These are phyloP conservation scores for Colletotrichum incanum DNA, from an alignment of 2,329 filamentous ascomycete species.

Conservation along the genomic window DNA sequence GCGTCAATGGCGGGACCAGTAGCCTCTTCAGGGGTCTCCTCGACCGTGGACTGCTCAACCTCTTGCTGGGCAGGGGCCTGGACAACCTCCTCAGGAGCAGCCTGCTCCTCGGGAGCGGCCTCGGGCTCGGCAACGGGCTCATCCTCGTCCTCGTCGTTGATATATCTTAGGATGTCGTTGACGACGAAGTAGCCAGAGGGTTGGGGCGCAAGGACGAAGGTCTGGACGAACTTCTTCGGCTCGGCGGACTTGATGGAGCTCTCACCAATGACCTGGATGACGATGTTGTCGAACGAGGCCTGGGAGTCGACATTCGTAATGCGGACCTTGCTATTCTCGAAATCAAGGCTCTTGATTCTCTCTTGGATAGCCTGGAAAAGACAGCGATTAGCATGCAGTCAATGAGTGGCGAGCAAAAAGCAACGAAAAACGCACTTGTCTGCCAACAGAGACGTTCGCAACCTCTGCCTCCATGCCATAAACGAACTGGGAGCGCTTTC, in stretches of 20 bases:
- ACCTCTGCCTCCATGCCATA: constrained; percentile 93
- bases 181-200: constrained; percentile 98
- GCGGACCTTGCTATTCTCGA: constrained; percentile 98
- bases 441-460: constrained; percentile 87
- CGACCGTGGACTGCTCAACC: constrained; percentile 50
- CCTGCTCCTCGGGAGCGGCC: constrained; percentile 54
- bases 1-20: constrained; percentile 57
- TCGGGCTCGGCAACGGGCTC: constrained; percentile 65
- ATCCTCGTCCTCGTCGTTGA: constrained; percentile 87
- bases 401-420: constrained; percentile 22
- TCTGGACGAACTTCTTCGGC: constrained; percentile 97
- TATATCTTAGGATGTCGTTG: constrained; percentile 97
- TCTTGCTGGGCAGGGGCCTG: constrained; percentile 53
- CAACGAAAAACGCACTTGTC: constrained; percentile 75
- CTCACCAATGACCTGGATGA: constrained; percentile 98
- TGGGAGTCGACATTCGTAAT: constrained; percentile 98
- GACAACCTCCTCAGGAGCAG: constrained; percentile 63
- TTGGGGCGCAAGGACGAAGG: constrained; percentile 96
- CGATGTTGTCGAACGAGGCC: constrained; percentile 91
- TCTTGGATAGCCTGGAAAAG: constrained; percentile 85
- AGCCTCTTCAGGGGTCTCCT: constrained; percentile 47
- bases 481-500: constrained; percentile 95
- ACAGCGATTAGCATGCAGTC: constrained; percentile 34
- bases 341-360: constrained; percentile 92
- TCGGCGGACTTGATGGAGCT: constrained; percentile 94